A percentile compares a stretch with the other conserved stretches of the same genome.
These are phyloP conservation scores for Bocquillonia castaneifolia DNA, from an alignment of 441 rosid genomes.

Conservation along the genomic window DNA sequence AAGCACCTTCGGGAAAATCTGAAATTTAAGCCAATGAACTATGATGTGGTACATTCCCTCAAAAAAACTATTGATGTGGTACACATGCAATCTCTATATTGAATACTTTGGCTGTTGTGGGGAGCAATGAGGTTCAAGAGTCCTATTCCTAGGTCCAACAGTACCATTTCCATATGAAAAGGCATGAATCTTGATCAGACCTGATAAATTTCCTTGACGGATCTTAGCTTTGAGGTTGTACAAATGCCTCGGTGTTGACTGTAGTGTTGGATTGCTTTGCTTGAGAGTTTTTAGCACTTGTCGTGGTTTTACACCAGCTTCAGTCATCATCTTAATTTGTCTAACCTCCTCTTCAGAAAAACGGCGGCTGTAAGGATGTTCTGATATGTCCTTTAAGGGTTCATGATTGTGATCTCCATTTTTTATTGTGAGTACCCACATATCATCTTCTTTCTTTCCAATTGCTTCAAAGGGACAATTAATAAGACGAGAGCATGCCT, in stretches of 20 bases:
- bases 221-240: conserved; percentile 68
- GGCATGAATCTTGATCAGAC: conserved; percentile 20
- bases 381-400: conserved; percentile 50
- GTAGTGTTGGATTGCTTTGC: conserved; percentile 50
- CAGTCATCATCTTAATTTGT: conserved; percentile 55
- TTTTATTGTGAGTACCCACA: conserved; percentile 51
- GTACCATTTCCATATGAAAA: background rate
- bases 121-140: background rate
- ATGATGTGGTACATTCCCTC: conserved; percentile 6
- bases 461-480: conserved; percentile 64
- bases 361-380: conserved; percentile 60
- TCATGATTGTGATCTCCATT: conserved; percentile 59
- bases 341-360: conserved; percentile 54
- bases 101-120: too few species aligned
- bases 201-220: conserved; percentile 51
- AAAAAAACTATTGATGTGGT: too few species aligned
- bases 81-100: background rate
- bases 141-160: too few species aligned
- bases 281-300: conserved; percentile 55
- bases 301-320: conserved; percentile 60
- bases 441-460: conserved; percentile 55
- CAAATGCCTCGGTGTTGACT: conserved; percentile 60
- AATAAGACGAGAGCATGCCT: conserved; percentile 50
- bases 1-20: background rate
- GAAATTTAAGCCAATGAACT: conserved; percentile 5